Conservation (phyloP, 306 rosid species). For the Castanea sativa region DNA sequence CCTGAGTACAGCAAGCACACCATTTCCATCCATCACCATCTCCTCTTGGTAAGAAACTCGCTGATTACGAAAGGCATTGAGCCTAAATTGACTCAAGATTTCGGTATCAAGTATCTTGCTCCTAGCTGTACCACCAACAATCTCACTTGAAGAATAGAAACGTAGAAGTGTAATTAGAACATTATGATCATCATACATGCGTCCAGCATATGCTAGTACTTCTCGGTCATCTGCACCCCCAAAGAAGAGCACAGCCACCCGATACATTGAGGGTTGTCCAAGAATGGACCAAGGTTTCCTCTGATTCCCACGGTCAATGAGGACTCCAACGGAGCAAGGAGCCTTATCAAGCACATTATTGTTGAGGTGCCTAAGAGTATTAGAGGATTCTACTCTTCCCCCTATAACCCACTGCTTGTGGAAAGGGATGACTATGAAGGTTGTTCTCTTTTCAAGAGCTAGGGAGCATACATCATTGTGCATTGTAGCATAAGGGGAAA, state of each 20-base stretch:
- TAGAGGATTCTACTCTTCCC: slow-evolving; percentile 31
- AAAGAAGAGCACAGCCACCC: slow-evolving; percentile 56
- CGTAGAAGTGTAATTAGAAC: slow-evolving; percentile 44
- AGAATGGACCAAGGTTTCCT: slow-evolving; percentile 24
- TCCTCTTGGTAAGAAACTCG: slow-evolving; percentile 46
- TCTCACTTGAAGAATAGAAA: slow-evolving; percentile 36
- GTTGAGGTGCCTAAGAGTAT: slow-evolving; percentile 43
- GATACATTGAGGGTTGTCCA: slow-evolving; percentile 13
- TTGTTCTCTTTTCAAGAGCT: slow-evolving; percentile 61
- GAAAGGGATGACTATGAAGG: slow-evolving; percentile 60
- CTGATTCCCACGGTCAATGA: slow-evolving; percentile 52
- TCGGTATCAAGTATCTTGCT: slow-evolving; percentile 57
- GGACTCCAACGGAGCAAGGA: slow-evolving; percentile 79
- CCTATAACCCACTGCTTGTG: slow-evolving; percentile 43
- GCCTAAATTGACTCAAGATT: slow-evolving; percentile 47
- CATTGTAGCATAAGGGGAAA: slow-evolving; percentile 71
- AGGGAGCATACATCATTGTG: slow-evolving; percentile 72
- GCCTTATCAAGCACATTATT: slow-evolving; percentile 66
- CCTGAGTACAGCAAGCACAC: slow-evolving; percentile 34
- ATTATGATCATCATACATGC: slow-evolving; percentile 46
- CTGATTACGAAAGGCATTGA: slow-evolving; percentile 45
- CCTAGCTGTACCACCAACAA: slow-evolving; percentile 47
- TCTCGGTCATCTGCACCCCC: slow-evolving; percentile 77
- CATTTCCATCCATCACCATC: slow-evolving; percentile 22
- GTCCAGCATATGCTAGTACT: slow-evolving; percentile 52